Evolutionary conservation across 306 rosid genomes (phyloP).

Genomic region (Acmispon strigosus): DNA sequence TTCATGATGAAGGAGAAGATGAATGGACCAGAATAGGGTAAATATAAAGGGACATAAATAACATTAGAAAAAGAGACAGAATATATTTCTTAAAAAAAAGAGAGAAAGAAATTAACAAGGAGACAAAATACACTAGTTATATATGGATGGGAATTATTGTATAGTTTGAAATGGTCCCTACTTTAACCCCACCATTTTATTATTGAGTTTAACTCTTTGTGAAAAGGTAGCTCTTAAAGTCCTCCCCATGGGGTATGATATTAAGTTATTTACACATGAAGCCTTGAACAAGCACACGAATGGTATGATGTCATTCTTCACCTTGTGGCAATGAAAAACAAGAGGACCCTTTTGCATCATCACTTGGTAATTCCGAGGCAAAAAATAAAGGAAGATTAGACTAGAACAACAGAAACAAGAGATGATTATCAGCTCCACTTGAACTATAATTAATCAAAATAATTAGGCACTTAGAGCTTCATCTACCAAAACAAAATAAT

Average conservation of each 20-base stretch:
- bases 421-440: conserved; percentile 1
- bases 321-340: conserved; percentile 15
- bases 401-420: not conserved
- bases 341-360: conserved; percentile 19
- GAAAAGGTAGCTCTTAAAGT: conserved; percentile 8
- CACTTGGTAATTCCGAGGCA: conserved; percentile 21
- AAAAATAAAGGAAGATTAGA: not conserved
- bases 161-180: conserved; percentile 21
- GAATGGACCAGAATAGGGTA: conserved; percentile 10
- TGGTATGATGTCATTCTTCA: conserved; percentile 44
- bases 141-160: conserved; percentile 6
- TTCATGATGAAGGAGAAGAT: conserved; percentile 14
- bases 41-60: not conserved
- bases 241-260: not conserved
- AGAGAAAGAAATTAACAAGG: not conserved
- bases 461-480: not conserved
- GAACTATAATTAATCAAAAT: conserved; percentile 1
- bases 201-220: not conserved
- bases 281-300: conserved; percentile 34
- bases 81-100: not conserved
- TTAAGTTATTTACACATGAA: conserved; percentile 3
- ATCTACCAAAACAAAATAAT: conserved; percentile 18
- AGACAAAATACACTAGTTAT: conserved; percentile 20
- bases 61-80: conserved; percentile 1
- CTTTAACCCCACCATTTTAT: conserved; percentile 23